Evolutionary conservation across 2,329 filamentous ascomycete species (phyloP), one percentile per base, ranked within the genome.

Genomic region (Fusarium graminum): DNA sequence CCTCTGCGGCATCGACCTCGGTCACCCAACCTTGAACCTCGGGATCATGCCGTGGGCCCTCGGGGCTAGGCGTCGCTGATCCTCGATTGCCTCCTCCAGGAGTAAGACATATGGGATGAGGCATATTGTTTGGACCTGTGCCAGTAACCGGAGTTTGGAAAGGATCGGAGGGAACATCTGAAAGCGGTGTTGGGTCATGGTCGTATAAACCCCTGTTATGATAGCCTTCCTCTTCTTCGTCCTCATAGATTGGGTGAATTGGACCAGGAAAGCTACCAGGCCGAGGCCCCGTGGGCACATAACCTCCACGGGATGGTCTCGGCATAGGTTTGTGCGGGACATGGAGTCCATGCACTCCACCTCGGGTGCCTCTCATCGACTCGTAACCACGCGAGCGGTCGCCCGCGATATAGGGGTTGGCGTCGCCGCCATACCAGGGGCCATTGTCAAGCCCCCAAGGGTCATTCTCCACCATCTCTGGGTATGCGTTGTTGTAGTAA

Each of bases 241-340:
- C 85, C 64, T 88, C 86, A 65, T 85, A 81, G 59, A 88, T 88
- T 1, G 86, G 86, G 63, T 87, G 84, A 63, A 88, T 88, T 4
- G 75, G 77, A 6, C 80, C 81, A 0, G 80, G 73, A n/a, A 77
- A 72, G 42, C 72, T 73, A 42, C 50, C 67, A 34, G 74, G 68
- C 30, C 73, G 72, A 34, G 69, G 58, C 34, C 72, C 72, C 13
- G 76, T 70, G n/a, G 77, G 74, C 59, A 73, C 67, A 55, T 79
- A 77, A 38, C 76, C 74, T 54, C 73, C 69, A 39, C 76, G 61
- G 13, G 73, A 64, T 16, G 70, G 69, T 49, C 75, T 71, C 19
- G 73, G 60, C 46, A 76, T 65, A 1, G 77, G 74, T 52, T 80
- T 80, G 29, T 79, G 73, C 3, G 74, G 67, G 54, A 75, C 77